A percentile compares a stretch with the other conserved stretches of the same genome.
Evolutionary conservation across 805 yeast genomes (phyloP).

Genomic region (Priceomyces medius): DNA sequence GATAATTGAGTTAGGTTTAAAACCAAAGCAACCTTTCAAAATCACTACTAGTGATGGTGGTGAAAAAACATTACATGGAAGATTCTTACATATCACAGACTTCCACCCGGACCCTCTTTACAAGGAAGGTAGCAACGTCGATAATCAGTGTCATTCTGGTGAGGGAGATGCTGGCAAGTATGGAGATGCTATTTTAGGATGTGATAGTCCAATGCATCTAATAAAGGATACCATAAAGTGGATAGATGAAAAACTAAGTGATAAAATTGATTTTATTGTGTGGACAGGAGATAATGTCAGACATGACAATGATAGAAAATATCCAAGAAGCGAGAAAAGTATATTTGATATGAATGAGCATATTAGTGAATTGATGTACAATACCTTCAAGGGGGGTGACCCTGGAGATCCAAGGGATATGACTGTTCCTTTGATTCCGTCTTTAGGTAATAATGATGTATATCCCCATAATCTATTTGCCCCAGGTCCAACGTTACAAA

Average conservation of each 20-base stretch:
- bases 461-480: conserved; percentile 85
- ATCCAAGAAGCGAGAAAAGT: conserved; percentile 71
- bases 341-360: conserved; percentile 68
- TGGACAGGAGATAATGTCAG: conserved; percentile 92
- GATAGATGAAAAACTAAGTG: conserved; percentile 62
- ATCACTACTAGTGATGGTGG: conserved; percentile 22
- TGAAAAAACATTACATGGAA: conserved; percentile 53
- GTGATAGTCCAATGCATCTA: conserved; percentile 69
- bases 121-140: conserved; percentile 46
- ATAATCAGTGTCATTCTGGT: conserved; percentile 58
- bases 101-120: conserved; percentile 80
- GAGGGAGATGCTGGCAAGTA: conserved; percentile 58
- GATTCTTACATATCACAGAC: conserved; percentile 84
- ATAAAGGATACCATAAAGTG: conserved; percentile 65
- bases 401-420: conserved; percentile 46
- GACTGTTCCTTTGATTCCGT: conserved; percentile 56
- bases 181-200: conserved; percentile 75
- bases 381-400: conserved; percentile 50
- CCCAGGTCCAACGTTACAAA: conserved; percentile 86
- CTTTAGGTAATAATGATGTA: conserved; percentile 84
- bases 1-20: conserved; percentile 28
- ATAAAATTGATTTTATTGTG: conserved; percentile 78
- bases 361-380: conserved; percentile 52
- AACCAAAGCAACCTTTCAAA: conserved; percentile 30
- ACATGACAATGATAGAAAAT: conserved; percentile 74